A percentile compares a stretch with the other conserved stretches of the same genome.
phyloP scores from a whole-genome alignment of 1,284 basidiomycete species.

The Moesziomyces sp. region DNA sequence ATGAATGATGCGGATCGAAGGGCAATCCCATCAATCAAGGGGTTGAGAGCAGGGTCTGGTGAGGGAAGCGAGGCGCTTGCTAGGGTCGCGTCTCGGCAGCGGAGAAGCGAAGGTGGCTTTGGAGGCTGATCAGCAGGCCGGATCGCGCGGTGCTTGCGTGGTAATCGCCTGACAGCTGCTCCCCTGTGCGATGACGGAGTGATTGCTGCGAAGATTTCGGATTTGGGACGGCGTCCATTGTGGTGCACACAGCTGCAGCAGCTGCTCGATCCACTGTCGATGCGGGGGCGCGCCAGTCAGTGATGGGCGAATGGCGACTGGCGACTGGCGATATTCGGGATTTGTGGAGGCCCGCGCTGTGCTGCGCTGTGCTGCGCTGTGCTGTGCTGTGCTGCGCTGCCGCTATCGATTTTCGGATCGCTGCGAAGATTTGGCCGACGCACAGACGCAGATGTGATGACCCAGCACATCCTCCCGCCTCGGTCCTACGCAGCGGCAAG shows the following conservation, averaged over 20 bases:
- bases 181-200: background rate
- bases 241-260: no score
- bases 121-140: background rate
- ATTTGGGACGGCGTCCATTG: background rate
- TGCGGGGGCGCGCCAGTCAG: no score
- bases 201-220: background rate
- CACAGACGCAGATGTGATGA: background rate
- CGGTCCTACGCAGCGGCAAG: no score
- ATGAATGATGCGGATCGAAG: slow-evolving; percentile 5
- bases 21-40: background rate
- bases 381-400: slow-evolving; percentile 3
- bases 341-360: background rate
- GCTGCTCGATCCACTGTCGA: no score
- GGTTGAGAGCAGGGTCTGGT: background rate
- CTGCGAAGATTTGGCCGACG: slow-evolving; percentile 29
- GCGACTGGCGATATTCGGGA: no score
- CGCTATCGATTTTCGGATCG: slow-evolving; percentile 33
- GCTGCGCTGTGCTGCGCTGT: no score
- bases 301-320: no score
- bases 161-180: background rate
- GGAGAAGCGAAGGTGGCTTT: background rate
- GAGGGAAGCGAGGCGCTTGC: background rate
- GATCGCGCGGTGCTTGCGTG: background rate
- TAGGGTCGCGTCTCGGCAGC: background rate
- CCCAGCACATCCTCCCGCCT: no score